Conservation (phyloP, 1,284 basidiomycete species). For the Rhodotorula mucilaginosa region DNA sequence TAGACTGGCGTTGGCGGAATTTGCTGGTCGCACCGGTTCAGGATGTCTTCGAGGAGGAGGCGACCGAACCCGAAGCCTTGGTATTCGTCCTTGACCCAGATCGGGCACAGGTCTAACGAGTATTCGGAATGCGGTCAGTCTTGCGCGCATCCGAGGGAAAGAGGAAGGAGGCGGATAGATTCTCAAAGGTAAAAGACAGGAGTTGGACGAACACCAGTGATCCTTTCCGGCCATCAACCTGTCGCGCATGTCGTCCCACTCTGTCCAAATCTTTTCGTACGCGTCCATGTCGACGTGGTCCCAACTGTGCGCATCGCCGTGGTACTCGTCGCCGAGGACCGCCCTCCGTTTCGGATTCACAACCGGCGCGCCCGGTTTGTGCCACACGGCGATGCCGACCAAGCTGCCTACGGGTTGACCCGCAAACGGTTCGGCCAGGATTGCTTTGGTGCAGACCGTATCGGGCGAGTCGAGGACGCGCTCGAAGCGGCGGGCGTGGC, state of each 20-base stretch:
- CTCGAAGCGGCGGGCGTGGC: constrained; percentile 16
- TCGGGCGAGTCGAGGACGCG: constrained; percentile 2
- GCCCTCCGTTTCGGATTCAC: constrained; percentile 25
- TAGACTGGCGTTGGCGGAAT: constrained; percentile 22
- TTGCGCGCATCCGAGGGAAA: neutral
- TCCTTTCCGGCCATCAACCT: constrained; percentile 15
- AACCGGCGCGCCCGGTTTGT: constrained; percentile 1
- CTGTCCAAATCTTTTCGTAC: constrained; percentile 25
- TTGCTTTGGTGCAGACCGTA: constrained; percentile 22
- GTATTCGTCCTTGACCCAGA: constrained; percentile 23
- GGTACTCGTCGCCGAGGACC: neutral
- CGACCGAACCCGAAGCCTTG: constrained; percentile 23
- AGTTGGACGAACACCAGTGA: constrained; percentile 18
- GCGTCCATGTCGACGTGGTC: constrained; percentile 16
- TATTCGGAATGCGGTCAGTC: neutral
- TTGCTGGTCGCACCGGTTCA: constrained; percentile 20
- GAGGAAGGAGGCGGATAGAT: neutral
- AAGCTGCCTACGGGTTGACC: constrained; percentile 8
- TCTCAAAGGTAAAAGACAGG: no score
- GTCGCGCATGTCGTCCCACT: constrained; percentile 25
- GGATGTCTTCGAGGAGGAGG: constrained; percentile 17
- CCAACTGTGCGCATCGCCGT: constrained; percentile 22
- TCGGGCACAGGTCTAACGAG: constrained; percentile 15
- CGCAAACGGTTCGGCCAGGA: constrained; percentile 4
- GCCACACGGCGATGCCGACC: constrained; percentile 30